phyloP scores from a whole-genome alignment of 345 rosid species.

The Gossypium anomalum region DNA sequence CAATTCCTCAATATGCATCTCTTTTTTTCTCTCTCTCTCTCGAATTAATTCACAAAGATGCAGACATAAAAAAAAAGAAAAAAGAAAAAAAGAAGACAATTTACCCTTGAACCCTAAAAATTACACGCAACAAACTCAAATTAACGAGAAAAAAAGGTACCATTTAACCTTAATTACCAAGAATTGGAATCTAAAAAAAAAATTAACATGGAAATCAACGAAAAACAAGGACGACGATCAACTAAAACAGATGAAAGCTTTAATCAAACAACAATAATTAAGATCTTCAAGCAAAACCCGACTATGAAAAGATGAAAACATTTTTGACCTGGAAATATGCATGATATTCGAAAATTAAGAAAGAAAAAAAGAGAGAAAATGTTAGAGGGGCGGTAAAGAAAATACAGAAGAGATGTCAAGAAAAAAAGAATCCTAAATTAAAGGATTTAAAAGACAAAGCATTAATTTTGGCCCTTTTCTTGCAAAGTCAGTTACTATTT shows the following conservation, averaged over 20 bases:
- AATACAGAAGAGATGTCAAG: not conserved
- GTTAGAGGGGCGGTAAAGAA: not conserved
- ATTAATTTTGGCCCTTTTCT: constrained; percentile 13
- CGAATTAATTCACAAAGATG: not conserved
- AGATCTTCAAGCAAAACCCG: not conserved
- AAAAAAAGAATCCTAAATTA: not conserved
- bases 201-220: constrained; percentile 4
- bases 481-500: constrained; percentile 2
- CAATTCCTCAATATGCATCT: constrained; percentile 26
- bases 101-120: not conserved
- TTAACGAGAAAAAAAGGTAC: not conserved
- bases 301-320: not conserved
- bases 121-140: not conserved
- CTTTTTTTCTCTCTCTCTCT: not conserved
- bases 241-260: constrained; percentile 1
- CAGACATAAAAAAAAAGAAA: not conserved
- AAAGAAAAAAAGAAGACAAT: not conserved
- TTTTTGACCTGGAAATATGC: constrained; percentile 8
- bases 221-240: constrained; percentile 1
- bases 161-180: not conserved
- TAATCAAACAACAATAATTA: not conserved
- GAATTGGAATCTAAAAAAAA: not conserved
- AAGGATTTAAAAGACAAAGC: constrained; percentile 15
- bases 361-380: not conserved
- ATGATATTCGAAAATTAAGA: not conserved